Percentiles rank a stretch among this genome's conserved stretches.
Conservation (phyloP, 2,329 filamentous ascomycete species). For the Alternaria dauci region DNA sequence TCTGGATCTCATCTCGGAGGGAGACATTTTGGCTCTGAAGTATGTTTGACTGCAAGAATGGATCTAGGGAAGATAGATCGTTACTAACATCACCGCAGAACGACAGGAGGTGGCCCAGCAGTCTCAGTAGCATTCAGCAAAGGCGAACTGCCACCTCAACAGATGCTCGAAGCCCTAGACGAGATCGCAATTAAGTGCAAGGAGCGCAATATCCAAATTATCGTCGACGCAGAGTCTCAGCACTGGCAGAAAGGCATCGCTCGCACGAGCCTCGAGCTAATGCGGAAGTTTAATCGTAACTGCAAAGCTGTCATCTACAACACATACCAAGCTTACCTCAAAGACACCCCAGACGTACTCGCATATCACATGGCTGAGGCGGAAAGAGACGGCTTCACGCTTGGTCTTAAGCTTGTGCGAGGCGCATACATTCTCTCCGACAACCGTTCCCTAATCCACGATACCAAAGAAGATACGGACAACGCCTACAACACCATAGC, state of each 20-base stretch:
- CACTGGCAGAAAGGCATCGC: conserved; percentile 53
- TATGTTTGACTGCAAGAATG: conserved; percentile 10
- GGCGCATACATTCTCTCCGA: conserved; percentile 66
- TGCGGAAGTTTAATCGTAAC: conserved; percentile 62
- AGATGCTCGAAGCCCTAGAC: conserved; percentile 55
- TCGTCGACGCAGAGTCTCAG: conserved; percentile 59
- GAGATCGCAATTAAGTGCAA: conserved; percentile 54
- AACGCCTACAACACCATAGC: conserved; percentile 73
- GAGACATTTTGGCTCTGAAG: conserved; percentile 47
- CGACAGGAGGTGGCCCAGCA: conserved; percentile 55
- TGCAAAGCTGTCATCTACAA: conserved; percentile 70
- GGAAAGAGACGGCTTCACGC: conserved; percentile 58
- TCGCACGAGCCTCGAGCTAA: conserved; percentile 65
- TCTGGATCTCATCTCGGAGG: conserved; percentile 39
- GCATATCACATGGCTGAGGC: conserved; percentile 58
- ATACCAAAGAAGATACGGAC: conserved; percentile 64
- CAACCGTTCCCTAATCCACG: conserved; percentile 59
- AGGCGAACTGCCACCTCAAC: conserved; percentile 48
- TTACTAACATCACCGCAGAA: conserved; percentile 37
- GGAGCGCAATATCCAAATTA: conserved; percentile 53
- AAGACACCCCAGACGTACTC: conserved; percentile 55
- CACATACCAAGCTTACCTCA: conserved; percentile 67
- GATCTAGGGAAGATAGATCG: not conserved
- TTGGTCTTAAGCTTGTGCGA: conserved; percentile 66
- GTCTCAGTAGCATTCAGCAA: conserved; percentile 53